These are phyloP conservation scores for Fusarium sambucinum DNA, from an alignment of 2,329 filamentous ascomycete genomes.

Conservation along the genomic window DNA sequence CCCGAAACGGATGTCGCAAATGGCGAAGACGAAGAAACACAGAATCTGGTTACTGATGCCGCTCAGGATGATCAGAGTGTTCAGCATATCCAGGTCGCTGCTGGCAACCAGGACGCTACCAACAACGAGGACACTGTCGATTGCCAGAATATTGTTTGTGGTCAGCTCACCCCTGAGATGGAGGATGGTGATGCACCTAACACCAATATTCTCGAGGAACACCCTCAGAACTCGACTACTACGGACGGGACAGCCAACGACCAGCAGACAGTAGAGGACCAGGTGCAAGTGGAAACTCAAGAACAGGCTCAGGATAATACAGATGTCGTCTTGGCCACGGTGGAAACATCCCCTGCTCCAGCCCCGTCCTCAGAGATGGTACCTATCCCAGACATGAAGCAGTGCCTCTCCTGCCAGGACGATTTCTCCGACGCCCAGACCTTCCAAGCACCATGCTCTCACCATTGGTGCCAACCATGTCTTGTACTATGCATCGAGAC, in stretches of 20 bases:
- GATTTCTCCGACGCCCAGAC: fast-evolving
- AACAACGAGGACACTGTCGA: too few relatives aligned
- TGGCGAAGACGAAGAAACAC: too few relatives aligned
- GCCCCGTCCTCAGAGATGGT: not conserved
- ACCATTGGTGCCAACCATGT: slow-evolving; percentile 65
- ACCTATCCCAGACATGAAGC: not conserved
- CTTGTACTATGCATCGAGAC: slow-evolving; percentile 56
- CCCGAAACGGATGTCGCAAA: too few relatives aligned
- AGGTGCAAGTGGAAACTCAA: too few relatives aligned
- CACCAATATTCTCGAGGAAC: fast-evolving
- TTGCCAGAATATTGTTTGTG: too few relatives aligned
- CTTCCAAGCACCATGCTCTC: slow-evolving; percentile 51
- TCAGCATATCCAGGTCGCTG: too few relatives aligned
- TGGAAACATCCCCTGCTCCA: not conserved
- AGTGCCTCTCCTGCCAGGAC: not conserved
- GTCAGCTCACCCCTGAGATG: too few relatives aligned
- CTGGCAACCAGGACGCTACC: too few relatives aligned
- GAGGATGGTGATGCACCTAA: too few relatives aligned
- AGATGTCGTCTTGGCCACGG: too few relatives aligned
- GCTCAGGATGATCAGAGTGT: too few relatives aligned
- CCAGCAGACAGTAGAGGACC: not conserved
- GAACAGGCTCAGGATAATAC: not conserved
- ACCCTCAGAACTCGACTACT: not conserved
- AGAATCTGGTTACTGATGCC: too few relatives aligned
- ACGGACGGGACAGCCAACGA: not conserved